These are phyloP conservation scores for Phytophthora colocasiae DNA, from an alignment of 352 stramenopile genomes.

Conservation along the genomic window DNA sequence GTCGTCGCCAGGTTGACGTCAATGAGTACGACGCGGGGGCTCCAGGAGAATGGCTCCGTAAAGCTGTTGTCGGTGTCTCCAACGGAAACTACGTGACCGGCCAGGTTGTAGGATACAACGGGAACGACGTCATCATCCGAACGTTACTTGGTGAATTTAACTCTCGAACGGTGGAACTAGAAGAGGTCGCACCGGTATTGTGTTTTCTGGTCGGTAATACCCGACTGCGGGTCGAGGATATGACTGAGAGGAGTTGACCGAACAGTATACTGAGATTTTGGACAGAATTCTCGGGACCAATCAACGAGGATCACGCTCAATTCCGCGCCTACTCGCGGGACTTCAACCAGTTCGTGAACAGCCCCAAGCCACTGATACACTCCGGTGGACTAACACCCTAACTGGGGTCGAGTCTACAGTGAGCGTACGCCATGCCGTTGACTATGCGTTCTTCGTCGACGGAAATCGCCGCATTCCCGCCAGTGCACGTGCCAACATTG, in stretches of 20 bases:
- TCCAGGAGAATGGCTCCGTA: not conserved
- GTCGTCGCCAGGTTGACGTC: not conserved
- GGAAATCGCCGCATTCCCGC: not conserved
- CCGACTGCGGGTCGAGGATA: not conserved
- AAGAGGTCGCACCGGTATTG: conserved; percentile 1
- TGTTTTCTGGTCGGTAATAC: conserved; percentile 4
- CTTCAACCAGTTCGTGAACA: not conserved
- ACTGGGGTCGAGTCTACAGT: not conserved
- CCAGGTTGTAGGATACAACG: too few relatives aligned
- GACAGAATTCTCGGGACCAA: conserved; percentile 2
- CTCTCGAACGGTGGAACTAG: not conserved
- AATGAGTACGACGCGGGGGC: not conserved
- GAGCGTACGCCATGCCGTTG: conserved; percentile 10
- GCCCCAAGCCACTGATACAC: not conserved
- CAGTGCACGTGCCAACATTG: not conserved
- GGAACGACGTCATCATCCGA: not conserved
- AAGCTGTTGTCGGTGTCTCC: too few relatives aligned
- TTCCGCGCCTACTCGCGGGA: not conserved
- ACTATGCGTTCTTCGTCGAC: conserved; percentile 10
- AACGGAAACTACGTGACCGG: too few relatives aligned
- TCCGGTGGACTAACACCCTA: conserved; percentile 3
- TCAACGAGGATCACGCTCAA: conserved; percentile 2
- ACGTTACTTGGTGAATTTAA: not conserved
- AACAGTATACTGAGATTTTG: not conserved
- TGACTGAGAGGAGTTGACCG: not conserved